Evolutionary conservation across 768 basidiomycete genomes (phyloP), one percentile per base, ranked within the genome.

Genomic region (Boletus rubropictus): DNA sequence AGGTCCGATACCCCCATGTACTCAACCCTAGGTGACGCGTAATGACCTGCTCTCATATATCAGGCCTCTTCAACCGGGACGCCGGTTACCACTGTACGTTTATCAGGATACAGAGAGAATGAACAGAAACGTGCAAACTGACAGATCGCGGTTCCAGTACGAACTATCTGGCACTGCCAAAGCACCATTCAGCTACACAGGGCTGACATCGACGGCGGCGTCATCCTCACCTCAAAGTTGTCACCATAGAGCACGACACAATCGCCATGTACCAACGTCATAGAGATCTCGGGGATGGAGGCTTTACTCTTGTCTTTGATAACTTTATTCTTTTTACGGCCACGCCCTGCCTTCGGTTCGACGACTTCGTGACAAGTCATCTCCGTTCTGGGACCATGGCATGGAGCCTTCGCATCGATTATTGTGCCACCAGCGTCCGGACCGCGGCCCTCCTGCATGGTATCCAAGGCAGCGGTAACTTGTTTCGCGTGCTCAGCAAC

Each of bases 251-350:
- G 57, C 32, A 73, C 38, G 2, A 68, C 52, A 41, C 64, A 57
- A 55, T 73, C 72, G 0, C 72, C 71, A 46, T 74, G 72, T 7
- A 70, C 63, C 32, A 72, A 56, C 17, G 66, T 70, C 44, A 71
- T 31, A 15, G 63, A 56, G 18, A 66, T 57, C 37, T 54, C 44
- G 12, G 56, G 57, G 7, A 41, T 34, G 11, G 49, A 34, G 14
- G 48, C 18, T 51, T 58, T 55, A 39, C 2, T 51, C 51, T 52
- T 63, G 41, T 52, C 46, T 25, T 54, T 54, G n/a, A 11, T 21
- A 41, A 33, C 39, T 20, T 63, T 65, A 20, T 44, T 53, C 44
- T 52, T 60, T 37, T 55, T 48, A 36, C 44, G 53, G 29, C 7
- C 34, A 17, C 36, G 38, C 22, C 25, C 44, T 35, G 25, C 33